A percentile compares a stretch with the other conserved stretches of the same genome.
Evolutionary conservation across 2,329 filamentous ascomycete genomes (phyloP).

Genomic region (Aspergillus sp.): DNA sequence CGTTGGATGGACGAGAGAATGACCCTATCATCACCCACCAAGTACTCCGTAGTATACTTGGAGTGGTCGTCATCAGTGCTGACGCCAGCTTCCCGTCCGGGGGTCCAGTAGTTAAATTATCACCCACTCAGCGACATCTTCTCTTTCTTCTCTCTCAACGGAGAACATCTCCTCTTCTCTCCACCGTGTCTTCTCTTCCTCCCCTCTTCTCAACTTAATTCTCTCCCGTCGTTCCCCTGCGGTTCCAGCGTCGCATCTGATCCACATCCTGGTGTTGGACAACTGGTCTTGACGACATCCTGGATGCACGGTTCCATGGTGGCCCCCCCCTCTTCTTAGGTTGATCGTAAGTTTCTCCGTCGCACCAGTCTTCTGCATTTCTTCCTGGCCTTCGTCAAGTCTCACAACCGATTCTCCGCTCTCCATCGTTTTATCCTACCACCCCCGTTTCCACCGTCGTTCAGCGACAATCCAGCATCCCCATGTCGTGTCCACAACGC

Average conservation of each 20-base stretch:
- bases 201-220: neutral
- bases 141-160: constrained; percentile 7
- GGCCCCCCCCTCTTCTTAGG: neutral
- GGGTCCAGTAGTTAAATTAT: neutral
- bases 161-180: neutral
- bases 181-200: neutral
- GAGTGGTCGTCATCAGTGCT: constrained; percentile 7
- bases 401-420: neutral
- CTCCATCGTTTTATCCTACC: neutral
- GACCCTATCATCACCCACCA: neutral
- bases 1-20: neutral
- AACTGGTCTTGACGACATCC: constrained; percentile 1
- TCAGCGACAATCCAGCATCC: neutral
- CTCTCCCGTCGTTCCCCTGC: neutral
- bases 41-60: neutral
- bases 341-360: neutral
- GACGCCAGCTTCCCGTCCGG: constrained; percentile 16
- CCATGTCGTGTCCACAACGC: neutral
- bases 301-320: neutral
- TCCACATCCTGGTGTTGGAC: constrained; percentile 1
- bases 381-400: neutral
- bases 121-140: neutral
- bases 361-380: neutral
- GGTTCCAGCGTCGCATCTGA: neutral
- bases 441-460: too few species aligned